These are phyloP conservation scores for Plasmodium gallinaceum DNA, from an alignment of 169 alveolate genomes.

Conservation along the genomic window DNA sequence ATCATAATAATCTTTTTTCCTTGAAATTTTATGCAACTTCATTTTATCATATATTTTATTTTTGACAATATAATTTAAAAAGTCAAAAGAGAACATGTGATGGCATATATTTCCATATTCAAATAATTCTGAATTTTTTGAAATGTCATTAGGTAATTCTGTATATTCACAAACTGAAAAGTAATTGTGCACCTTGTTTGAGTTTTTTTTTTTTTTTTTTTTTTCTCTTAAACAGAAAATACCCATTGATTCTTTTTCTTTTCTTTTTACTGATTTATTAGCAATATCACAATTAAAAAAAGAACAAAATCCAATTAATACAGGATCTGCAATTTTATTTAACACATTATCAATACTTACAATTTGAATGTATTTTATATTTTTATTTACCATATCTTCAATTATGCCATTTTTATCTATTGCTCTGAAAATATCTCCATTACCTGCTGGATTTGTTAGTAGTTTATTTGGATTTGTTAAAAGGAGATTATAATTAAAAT, in stretches of 20 bases:
- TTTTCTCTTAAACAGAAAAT: constrained; percentile 38
- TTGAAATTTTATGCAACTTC: constrained; percentile 80
- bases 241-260: constrained; percentile 44
- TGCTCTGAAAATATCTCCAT: constrained; percentile 82
- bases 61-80: constrained; percentile 76
- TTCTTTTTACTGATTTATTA: constrained; percentile 54
- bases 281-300: constrained; percentile 54
- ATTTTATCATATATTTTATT: constrained; percentile 72
- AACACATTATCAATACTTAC: constrained; percentile 71
- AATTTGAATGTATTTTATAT: constrained; percentile 57
- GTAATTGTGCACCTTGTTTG: neutral
- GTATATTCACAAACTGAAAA: constrained; percentile 75
- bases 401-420: constrained; percentile 57
- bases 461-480: constrained; percentile 17
- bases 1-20: constrained; percentile 32
- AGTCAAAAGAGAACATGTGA: constrained; percentile 80
- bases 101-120: constrained; percentile 85
- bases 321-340: constrained; percentile 76
- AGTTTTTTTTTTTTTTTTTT: constrained; percentile 1
- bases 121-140: constrained; percentile 46
- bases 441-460: constrained; percentile 80
- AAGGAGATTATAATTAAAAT: constrained; percentile 36
- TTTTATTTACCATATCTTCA: constrained; percentile 41
- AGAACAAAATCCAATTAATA: constrained; percentile 48
- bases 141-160: constrained; percentile 35